These are phyloP conservation scores for Zygosaccharomyces pseudorouxii DNA, from an alignment of 805 yeast species.

Conservation along the genomic window DNA sequence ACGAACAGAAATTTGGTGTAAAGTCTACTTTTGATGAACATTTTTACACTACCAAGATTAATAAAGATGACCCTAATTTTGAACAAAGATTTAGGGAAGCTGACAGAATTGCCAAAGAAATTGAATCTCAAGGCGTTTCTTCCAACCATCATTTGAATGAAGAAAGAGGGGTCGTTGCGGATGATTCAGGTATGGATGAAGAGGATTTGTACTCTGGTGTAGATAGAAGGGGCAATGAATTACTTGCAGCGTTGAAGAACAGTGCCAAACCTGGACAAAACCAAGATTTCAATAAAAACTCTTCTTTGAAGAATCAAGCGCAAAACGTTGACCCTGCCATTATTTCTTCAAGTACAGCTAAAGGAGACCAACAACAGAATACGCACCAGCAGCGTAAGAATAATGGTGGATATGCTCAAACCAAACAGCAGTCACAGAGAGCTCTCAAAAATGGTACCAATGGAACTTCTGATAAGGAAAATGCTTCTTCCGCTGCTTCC, in stretches of 20 bases:
- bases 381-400: background rate
- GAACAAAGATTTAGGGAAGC: constrained; percentile 62
- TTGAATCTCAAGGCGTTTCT: constrained; percentile 58
- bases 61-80: constrained; percentile 71
- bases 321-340: constrained; percentile 35
- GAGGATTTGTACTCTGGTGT: constrained; percentile 97
- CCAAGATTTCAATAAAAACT: constrained; percentile 34
- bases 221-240: constrained; percentile 45
- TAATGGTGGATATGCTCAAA: constrained; percentile 3
- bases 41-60: constrained; percentile 74
- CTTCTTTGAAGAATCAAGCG: constrained; percentile 34
- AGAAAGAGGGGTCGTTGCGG: constrained; percentile 75
- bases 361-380: background rate
- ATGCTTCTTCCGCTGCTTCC: background rate
- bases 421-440: background rate
- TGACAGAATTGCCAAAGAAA: constrained; percentile 74
- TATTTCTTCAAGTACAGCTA: constrained; percentile 28
- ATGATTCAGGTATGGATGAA: constrained; percentile 87
- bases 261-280: constrained; percentile 25
- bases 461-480: background rate
- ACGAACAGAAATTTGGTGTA: constrained; percentile 83
- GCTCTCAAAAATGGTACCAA: background rate
- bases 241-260: constrained; percentile 31
- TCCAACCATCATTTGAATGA: constrained; percentile 83
- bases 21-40: constrained; percentile 78